Evolutionary conservation across 2,329 filamentous ascomycete species (phyloP), one percentile per base, ranked within the genome.

Genomic region (Exserohilum rostratum): DNA sequence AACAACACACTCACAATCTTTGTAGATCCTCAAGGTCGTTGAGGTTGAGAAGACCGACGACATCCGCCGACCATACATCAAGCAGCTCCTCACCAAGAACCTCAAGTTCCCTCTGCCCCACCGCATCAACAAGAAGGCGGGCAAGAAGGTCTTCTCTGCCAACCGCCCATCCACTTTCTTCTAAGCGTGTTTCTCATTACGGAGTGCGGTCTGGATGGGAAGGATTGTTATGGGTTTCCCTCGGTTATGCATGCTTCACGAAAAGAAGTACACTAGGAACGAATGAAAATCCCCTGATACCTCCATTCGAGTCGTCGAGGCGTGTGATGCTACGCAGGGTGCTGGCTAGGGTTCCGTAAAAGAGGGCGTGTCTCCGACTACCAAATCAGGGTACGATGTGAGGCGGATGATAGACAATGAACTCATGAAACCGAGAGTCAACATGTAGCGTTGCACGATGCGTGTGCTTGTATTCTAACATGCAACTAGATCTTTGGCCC

Each of bases 91-190:
- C 79, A 83, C 85, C 82, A 98, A 98, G 90, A 80, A 87, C 82
- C 90, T 99, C 81, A 91, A 90, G 82, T 99, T 99, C 91, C 95
- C 95, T 79, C 91, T 99, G 71, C 95, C 95, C 79, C 95, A 99
- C 87, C 95, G 96, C 77, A 83, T 93, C 77, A 85, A 88, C 84
- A 93, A 92, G 84, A 85, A 85, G 81, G 82, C 80, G 79, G 87
- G 84, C 85, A 90, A 89, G 86, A 96, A 96, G 87, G 78, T 98
- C 79, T 99, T 96, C 85, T 87, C 90, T 79, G 87, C 91, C 77
- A 91, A 87, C 83, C 89, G 95, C 83, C 95, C 95, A 76, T 91
- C 91, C 77, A 99, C 95, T 80, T 98, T 98, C 87, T 95, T 92
- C 86, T 98, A 92, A 86, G 85, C 73, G 74, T 75, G 61, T 74